Base-by-base conservation (phyloP, 495 filamentous ascomycete genomes). In the Talaromyces stipitatus region DNA sequence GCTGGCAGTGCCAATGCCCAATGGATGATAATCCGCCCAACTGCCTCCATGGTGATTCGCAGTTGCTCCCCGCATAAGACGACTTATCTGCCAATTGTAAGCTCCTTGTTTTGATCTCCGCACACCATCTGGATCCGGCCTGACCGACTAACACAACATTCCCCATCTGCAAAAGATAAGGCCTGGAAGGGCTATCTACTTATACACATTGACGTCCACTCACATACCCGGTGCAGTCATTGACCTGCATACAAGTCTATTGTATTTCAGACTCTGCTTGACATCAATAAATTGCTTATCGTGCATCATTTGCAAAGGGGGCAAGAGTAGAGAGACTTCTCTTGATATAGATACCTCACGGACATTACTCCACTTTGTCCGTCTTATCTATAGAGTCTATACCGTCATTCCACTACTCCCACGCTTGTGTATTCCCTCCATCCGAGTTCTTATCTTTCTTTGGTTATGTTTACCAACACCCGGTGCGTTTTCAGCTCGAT, bases 1-100 rank as follows among this genome's bases (percentile, higher is more conserved):
- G 48, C 48, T 51, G 26, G 24, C 48, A 51, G 12, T 22, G 47
- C 48, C 48, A 51, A 51, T 51, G 48, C 48, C 48, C 48, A 51
- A 51, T 51, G 24, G 24, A 29, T n/a, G n/a, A n/a, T 16, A 28
- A 18, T 30, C 48, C 24, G 27, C 48, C 48, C 48, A 30, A 23
- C 48, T 51, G 48, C 5, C 27, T 30, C 7, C n/a, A 26, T 51
- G 48, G 26, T 51, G 48, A 51, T 51, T 51, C 48, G 48, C 27
- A 30, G 48, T 30, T 18, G 48, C 48, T 51, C 48, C 45, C 48
- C 48, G 48, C 48, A 51, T 51, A 20, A n/a, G 48, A 18, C 24
- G 27, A 30, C 48, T 30, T 51, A 51, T 51, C 48, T 51, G 24
- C 48, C 48, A 51, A 51, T 20, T 30, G 24, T 30, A 16, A 29